Evolutionary conservation across 1,284 basidiomycete species (phyloP).

Genomic region (Ustilago esculenta): DNA sequence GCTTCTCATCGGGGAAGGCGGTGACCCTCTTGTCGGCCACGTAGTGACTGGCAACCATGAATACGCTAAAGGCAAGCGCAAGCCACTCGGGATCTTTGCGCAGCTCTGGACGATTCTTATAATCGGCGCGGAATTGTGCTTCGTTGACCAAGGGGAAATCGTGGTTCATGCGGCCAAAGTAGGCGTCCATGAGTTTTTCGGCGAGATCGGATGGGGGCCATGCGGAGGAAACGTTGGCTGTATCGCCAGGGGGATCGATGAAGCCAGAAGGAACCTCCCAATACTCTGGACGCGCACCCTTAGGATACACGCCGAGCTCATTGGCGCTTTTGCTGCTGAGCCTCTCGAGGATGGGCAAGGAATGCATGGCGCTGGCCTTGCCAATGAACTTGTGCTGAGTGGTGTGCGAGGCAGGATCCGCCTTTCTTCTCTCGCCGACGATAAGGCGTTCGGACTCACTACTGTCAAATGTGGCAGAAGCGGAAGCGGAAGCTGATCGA

Average conservation of each 20-base stretch:
- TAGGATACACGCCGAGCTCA: constrained; percentile 27
- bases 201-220: constrained; percentile 56
- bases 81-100: constrained; percentile 49
- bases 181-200: constrained; percentile 43
- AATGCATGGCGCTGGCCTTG: constrained; percentile 55
- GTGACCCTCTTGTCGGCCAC: constrained; percentile 35
- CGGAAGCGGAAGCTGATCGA: background rate
- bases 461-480: constrained; percentile 18
- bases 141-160: constrained; percentile 58
- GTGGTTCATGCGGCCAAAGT: constrained; percentile 49
- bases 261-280: constrained; percentile 42
- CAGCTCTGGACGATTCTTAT: constrained; percentile 21
- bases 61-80: constrained; percentile 41
- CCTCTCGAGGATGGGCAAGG: constrained; percentile 48
- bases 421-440: constrained; percentile 5
- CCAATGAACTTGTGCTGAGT: constrained; percentile 49
- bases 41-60: constrained; percentile 47
- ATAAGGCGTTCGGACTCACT: constrained; percentile 24
- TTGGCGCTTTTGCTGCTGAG: constrained; percentile 24
- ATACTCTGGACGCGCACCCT: constrained; percentile 34
- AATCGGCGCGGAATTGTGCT: constrained; percentile 40
- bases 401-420: background rate
- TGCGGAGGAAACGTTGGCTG: background rate
- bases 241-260: constrained; percentile 19
- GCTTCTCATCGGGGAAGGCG: constrained; percentile 16